Conservation (phyloP, 192 early-diverging fungal species). For the Thoreauomyces humboldtii region DNA sequence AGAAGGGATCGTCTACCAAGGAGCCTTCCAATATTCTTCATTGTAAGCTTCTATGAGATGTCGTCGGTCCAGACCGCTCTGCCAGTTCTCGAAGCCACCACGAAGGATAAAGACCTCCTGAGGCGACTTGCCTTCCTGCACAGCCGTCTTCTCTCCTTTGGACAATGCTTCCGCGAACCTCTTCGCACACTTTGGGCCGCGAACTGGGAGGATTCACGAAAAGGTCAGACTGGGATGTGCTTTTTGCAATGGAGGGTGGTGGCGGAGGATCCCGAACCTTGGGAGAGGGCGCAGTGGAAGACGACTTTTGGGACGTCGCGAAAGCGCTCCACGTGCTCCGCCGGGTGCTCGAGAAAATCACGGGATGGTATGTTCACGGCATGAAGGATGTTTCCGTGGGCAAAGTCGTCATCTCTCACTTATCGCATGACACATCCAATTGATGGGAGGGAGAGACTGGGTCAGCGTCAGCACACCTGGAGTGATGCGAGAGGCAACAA, state of each 20-base stretch:
- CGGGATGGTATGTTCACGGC: conserved; percentile 72
- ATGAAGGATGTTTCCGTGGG: conserved; percentile 73
- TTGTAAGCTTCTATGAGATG: conserved; percentile 39
- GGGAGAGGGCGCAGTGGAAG: conserved; percentile 88
- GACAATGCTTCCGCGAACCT: conserved; percentile 22
- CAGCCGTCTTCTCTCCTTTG: neutral
- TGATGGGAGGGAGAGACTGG: too few species aligned
- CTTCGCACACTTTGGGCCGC: conserved; percentile 42
- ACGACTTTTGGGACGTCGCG: conserved; percentile 59
- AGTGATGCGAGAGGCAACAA: too few species aligned
- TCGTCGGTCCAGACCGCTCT: conserved; percentile 8
- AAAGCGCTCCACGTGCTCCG: conserved; percentile 21
- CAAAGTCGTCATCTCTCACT: conserved; percentile 43
- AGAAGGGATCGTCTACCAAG: conserved; percentile 5
- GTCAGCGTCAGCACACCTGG: too few species aligned
- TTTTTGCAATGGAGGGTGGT: too few species aligned
- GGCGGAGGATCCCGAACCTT: conserved; percentile 31
- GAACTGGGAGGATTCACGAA: conserved; percentile 15
- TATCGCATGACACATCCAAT: conserved; percentile 49
- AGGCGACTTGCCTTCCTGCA: neutral
- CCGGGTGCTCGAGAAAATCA: conserved; percentile 50
- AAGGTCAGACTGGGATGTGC: neutral
- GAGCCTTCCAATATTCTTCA: conserved; percentile 31
- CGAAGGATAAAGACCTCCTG: conserved; percentile 37
- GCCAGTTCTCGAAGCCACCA: conserved; percentile 40